Base-by-base conservation (phyloP, 169 alveolate genomes). In the Plasmodium blacklocki region DNA sequence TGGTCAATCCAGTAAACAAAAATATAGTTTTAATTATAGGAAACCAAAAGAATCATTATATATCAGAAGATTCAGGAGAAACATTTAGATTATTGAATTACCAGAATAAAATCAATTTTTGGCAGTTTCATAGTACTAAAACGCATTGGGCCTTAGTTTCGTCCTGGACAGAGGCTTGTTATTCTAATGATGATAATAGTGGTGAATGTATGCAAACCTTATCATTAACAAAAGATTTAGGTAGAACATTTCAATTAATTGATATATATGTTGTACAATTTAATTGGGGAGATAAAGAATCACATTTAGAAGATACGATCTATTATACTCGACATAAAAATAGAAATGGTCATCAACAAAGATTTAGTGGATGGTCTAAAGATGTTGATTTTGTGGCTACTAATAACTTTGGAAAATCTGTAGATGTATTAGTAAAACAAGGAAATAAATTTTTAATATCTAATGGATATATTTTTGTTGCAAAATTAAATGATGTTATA, bases 391-490 rank as follows among this genome's bases (percentile, higher is more conserved):
- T 98, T 67, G 94, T 94, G 52, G 95, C 89, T 88, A 95, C 98
- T 39, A 98, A 97, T 87, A 98, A 98, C 73, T 97, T 96, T 91
- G 98, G 98, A 66, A 88, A 90, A 45, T 93, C 95, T 64, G 62
- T 72, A 56, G 92, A 80, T 73, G 88, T 94, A n/a, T 92, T 96
- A 43, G 96, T 98, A 3, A 89, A 87, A 32, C 97, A 96, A 12
- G 99, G 99, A 26, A 98, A 98, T 89, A 97, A 96, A 89, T 98
- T 98, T 80, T 92, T 98, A 62, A 95, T 97, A 21, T 96, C 99
- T 7, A 95, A 97, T 86, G 97, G 97, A 64, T 98, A 96, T 93
- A 94, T 98, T 60, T 97, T 98, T 88, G 99, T 98, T 29, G 99
- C 99, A 23, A 96, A 73, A 64, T 96, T 88, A 73, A 80, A 89